Evolutionary conservation across 2,329 filamentous ascomycete species (phyloP).

Genomic region (Exophiala lecanii-corni): DNA sequence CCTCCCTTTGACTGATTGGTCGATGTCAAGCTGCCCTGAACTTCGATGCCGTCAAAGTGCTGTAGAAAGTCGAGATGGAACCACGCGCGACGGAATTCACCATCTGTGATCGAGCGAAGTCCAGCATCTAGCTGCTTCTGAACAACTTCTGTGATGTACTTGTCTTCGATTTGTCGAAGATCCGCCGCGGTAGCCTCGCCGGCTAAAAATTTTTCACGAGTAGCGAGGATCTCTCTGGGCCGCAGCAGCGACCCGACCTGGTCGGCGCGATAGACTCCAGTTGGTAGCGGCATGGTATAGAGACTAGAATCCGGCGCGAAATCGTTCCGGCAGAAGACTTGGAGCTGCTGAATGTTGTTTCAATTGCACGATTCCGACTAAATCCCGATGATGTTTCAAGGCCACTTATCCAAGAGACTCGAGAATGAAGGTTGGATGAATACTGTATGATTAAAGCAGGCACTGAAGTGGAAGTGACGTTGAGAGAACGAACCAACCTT

Average conservation of each 20-base stretch:
- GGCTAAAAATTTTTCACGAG: constrained; percentile 45
- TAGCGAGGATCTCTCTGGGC: constrained; percentile 46
- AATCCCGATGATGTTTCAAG: no score
- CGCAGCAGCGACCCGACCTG: constrained; percentile 55
- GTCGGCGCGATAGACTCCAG: constrained; percentile 45
- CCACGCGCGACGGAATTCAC: constrained; percentile 54
- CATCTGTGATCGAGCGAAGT: constrained; percentile 50
- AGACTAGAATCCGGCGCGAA: no score
- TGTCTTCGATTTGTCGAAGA: constrained; percentile 50
- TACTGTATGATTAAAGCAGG: no score
- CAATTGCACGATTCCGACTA: no score
- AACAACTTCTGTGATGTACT: constrained; percentile 47
- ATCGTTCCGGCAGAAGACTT: no score
- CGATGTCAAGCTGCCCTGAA: constrained; percentile 41
- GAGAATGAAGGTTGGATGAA: no score
- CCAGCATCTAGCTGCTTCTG: constrained; percentile 47
- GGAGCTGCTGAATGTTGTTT: no score
- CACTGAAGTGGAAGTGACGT: no score
- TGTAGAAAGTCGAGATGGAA: constrained; percentile 58
- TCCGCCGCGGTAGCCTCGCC: constrained; percentile 40
- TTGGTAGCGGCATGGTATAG: constrained; percentile 23
- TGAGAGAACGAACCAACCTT: no score
- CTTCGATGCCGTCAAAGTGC: constrained; percentile 51
- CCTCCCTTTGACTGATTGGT: constrained; percentile 21
- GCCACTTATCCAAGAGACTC: no score